Base-by-base conservation (phyloP, 441 rosid genomes). In the Biscutella laevigata region DNA sequence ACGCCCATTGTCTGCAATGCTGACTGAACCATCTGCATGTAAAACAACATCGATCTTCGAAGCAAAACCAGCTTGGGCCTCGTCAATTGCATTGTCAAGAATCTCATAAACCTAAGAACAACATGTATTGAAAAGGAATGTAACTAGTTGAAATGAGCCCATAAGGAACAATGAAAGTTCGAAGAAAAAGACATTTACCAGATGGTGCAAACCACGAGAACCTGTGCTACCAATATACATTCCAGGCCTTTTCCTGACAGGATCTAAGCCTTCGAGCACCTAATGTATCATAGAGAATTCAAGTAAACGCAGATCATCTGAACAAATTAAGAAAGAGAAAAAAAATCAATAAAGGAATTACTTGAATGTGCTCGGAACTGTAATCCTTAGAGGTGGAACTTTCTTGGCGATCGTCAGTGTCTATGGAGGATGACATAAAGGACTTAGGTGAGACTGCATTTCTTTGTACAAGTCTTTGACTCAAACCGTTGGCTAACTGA, bases 181-280 rank as follows among this genome's bases (percentile, higher is more conserved):
- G 34, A 36, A 19, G 39, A 30, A 27, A 21, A 3, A 28, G 62
- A 37, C 22, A 40, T 33, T 28, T 79, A 88, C 99, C 95, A 92
- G 74, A 74, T 92, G 99, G 64, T 92, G 99, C 79, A 92, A 77
- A 61, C 99, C 99, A 56, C 99, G 97, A 63, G 86, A 77, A 25
- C 98, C 98, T 0, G 98, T 92, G 67, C 97, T 92, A 50, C 99
- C 99, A 52, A 88, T 88, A 56, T 88, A 92, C 99, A 92, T 92
- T 30, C 96, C 99, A 3, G 99, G 99, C 74, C 99, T 81, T 74
- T 88, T 92, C 49, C 99, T 82, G 14, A 92, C 99, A 43, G 99
- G 95, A 44, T 92, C 97, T 50, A 92, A 73, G 35, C 99, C 99
- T 78, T 92, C 94, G 70, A 92, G 69, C 26, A 92, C 99, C 99